Base-by-base conservation (phyloP, 2,329 filamentous ascomycete genomes). In the Calonectria pseudoturangicola region DNA sequence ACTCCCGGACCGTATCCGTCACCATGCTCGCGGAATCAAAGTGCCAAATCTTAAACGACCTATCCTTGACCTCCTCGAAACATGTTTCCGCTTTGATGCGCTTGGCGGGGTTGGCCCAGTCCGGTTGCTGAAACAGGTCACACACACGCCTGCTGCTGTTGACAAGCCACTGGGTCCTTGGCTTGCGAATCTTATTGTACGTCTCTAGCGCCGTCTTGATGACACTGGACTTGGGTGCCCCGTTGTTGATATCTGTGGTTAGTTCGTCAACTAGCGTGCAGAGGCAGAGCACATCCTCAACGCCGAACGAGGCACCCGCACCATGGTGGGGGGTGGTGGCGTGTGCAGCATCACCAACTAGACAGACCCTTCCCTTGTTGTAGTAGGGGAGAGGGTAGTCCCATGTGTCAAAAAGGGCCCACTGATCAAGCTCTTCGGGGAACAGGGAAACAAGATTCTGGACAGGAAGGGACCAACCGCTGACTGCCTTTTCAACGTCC, bases 31-130 rank as follows among this genome's bases (percentile, higher is more conserved):
- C 54, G 13, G 39, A 16, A 15, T 60, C 54, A 60, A 60, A 60
- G 13, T 60, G 15, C 54, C 54, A 60, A 9, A 60, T 41, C 15
- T 60, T 60, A 13, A 60, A 60, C 10, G 33, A 60, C 15, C 54
- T 21, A 25, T 60, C 54, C 15, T 43, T 60, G 54, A 60, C 39
- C 21, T 60, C 54, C 9, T 60, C 54, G 18, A 60, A 60, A 15
- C 54, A 41, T 0, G 21, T 60, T n/a, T 41, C 54, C 6, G 54
- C 33, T 16, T 60, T 60, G 7, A 41, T 41, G 9, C 54, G 54
- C 21, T 60, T 43, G 10, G 10, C 27, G 1, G 33, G 54, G 36
- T 60, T 36, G 13, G 54, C 54, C 54, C 54, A 60, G 18, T 60
- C 54, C 13, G 54, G 33, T 3, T 60, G 54, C 9, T 60, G 54